phyloP scores from a whole-genome alignment of 495 filamentous ascomycete genomes.

The Penicillium tannophilum region DNA sequence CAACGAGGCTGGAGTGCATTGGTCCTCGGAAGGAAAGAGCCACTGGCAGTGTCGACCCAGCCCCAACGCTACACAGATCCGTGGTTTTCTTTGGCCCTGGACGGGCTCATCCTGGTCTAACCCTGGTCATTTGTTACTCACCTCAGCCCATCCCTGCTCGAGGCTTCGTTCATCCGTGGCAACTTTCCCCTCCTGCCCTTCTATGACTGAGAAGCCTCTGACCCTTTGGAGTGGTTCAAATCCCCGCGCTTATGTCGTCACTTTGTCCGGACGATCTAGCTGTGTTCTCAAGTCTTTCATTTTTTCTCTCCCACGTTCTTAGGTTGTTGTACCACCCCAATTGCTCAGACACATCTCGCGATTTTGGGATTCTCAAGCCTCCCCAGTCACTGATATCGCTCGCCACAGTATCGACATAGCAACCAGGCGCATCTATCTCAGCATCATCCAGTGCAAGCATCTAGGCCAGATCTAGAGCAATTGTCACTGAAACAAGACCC shows the following conservation, averaged over 20 bases:
- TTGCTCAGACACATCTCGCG: conserved; percentile 19
- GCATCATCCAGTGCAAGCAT: conserved; percentile 50
- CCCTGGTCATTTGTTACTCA: conserved; percentile 27
- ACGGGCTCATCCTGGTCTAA: conserved; percentile 26
- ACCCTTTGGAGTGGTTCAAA: conserved; percentile 17
- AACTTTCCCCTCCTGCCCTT: conserved; percentile 15
- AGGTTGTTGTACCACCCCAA: conserved; percentile 27
- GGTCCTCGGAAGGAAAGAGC: conserved; percentile 27
- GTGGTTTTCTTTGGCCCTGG: conserved; percentile 26
- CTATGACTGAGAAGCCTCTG: conserved; percentile 15
- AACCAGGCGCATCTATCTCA: conserved; percentile 34
- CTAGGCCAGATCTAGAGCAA: conserved; percentile 64
- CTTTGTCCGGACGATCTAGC: conserved; percentile 20
- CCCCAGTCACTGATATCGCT: conserved; percentile 28
- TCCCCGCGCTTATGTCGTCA: conserved; percentile 26
- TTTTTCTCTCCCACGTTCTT: conserved; percentile 24
- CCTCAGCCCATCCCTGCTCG: conserved; percentile 28
- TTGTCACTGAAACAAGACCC: conserved; percentile 60
- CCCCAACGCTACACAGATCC: conserved; percentile 29
- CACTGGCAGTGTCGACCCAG: conserved; percentile 17
- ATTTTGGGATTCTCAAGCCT: conserved; percentile 5
- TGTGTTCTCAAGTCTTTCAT: conserved; percentile 22
- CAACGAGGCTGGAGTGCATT: conserved; percentile 17
- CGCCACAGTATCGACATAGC: conserved; percentile 39
- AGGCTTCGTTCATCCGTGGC: conserved; percentile 21